Evolutionary conservation across 495 filamentous ascomycete genomes (phyloP).

Genomic region (Penicillium simplicissimum): DNA sequence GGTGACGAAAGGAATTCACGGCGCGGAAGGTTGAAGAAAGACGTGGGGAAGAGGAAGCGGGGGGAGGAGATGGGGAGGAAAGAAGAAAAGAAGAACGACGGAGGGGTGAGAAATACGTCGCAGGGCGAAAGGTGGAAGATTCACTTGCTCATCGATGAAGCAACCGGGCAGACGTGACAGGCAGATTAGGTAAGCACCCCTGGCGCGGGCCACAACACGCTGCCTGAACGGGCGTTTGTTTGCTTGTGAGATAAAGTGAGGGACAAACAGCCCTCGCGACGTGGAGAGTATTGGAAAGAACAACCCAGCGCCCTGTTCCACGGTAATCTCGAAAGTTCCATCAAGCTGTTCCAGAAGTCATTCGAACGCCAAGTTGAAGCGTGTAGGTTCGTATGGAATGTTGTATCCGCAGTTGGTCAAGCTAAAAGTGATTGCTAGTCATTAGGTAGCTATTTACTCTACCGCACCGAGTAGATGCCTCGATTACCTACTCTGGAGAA

Average conservation of each 20-base stretch:
- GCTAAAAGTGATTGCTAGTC: too few relatives aligned
- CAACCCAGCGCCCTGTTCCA: too few relatives aligned
- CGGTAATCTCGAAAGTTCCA: too few relatives aligned
- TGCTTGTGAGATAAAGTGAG: not conserved
- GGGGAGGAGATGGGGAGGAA: constrained; percentile 20
- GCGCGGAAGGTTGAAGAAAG: constrained; percentile 8
- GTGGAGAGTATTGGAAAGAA: not conserved
- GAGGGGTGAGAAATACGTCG: constrained; percentile 23
- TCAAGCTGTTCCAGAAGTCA: too few relatives aligned
- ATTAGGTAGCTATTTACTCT: too few relatives aligned
- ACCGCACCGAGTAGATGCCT: too few relatives aligned
- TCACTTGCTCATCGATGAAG: constrained; percentile 27
- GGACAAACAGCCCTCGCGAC: not conserved
- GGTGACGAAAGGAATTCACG: constrained; percentile 13
- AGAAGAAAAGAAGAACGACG: constrained; percentile 25
- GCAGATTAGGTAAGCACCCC: constrained; percentile 31
- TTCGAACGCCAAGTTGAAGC: too few relatives aligned
- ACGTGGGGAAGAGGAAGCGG: constrained; percentile 5
- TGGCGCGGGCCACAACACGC: constrained; percentile 12
- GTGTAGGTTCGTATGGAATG: too few relatives aligned
- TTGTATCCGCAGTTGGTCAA: too few relatives aligned
- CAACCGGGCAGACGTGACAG: constrained; percentile 22
- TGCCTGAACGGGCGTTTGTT: not conserved
- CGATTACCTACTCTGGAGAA: too few relatives aligned
- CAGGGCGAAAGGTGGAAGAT: constrained; percentile 25